Percentiles rank a stretch among this genome's conserved stretches.
phyloP scores from a whole-genome alignment of 2,329 filamentous ascomycete species.

The Trichoderma sp. region DNA sequence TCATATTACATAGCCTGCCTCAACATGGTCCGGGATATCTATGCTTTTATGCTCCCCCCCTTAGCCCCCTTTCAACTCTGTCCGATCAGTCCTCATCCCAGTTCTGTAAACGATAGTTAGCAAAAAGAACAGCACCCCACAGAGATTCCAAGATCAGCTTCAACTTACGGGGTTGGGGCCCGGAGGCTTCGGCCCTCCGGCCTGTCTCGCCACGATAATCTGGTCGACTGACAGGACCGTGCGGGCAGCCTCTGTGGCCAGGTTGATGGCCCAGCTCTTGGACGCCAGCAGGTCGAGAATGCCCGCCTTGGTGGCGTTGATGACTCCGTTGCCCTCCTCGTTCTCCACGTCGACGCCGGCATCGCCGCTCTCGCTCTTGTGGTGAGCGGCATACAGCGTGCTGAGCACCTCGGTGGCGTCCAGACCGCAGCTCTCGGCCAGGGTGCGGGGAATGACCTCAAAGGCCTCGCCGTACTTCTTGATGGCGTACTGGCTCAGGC shows the following conservation, averaged over 20 bases:
- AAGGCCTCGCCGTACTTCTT: conserved; percentile 97
- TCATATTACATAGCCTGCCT: conserved; percentile 25
- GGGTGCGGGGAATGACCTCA: conserved; percentile 89
- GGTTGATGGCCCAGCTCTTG: conserved; percentile 96
- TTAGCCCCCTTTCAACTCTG: conserved; percentile 17
- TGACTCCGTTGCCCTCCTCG: conserved; percentile 73
- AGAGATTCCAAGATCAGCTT: not conserved
- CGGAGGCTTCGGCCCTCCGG: conserved; percentile 94
- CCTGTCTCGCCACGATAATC: conserved; percentile 97
- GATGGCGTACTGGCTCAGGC: conserved; percentile 93
- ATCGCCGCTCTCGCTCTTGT: conserved; percentile 83
- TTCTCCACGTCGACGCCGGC: conserved; percentile 91
- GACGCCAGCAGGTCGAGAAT: conserved; percentile 90
- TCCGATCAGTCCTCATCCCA: conserved; percentile 63
- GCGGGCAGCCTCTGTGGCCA: conserved; percentile 91
- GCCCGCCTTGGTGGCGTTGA: conserved; percentile 84
- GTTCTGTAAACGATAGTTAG: conserved; percentile 50
- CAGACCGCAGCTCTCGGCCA: conserved; percentile 92
- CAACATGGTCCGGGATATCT: conserved; percentile 32
- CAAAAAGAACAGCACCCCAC: not conserved
- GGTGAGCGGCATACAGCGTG: conserved; percentile 88
- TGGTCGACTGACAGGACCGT: conserved; percentile 97
- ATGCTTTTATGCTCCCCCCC: conserved; percentile 32
- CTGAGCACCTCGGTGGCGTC: conserved; percentile 97
- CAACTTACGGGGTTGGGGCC: conserved; percentile 75